Conservation (phyloP, 495 filamentous ascomycete species). For the Ascobolus immersus region DNA sequence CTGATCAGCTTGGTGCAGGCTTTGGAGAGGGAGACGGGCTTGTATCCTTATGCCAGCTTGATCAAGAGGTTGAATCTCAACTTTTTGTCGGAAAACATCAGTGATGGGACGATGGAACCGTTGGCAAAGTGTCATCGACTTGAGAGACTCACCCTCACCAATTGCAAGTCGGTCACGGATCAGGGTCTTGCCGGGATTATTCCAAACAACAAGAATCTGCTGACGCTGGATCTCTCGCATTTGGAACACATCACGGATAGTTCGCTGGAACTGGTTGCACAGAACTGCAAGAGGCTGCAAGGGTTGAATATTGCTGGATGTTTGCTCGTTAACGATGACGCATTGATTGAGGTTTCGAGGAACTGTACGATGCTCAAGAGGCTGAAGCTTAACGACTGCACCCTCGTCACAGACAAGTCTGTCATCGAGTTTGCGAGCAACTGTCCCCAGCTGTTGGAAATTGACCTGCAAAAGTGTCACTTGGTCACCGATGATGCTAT, state of each 20-base stretch:
- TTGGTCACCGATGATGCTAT: conserved; percentile 57
- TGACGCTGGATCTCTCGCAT: conserved; percentile 76
- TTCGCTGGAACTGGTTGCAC: conserved; percentile 54
- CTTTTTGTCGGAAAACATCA: conserved; percentile 46
- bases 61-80: conserved; percentile 80
- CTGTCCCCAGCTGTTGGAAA: conserved; percentile 82
- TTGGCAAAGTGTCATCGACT: conserved; percentile 68
- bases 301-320: conserved; percentile 85
- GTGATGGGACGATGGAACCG: conserved; percentile 66
- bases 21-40: conserved; percentile 38
- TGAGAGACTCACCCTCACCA: conserved; percentile 81
- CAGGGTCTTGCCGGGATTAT: conserved; percentile 55
- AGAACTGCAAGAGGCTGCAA: conserved; percentile 61
- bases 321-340: conserved; percentile 57
- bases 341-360: conserved; percentile 54
- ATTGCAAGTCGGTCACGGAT: conserved; percentile 67
- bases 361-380: conserved; percentile 71
- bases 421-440: conserved; percentile 64
- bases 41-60: conserved; percentile 64
- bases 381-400: conserved; percentile 80
- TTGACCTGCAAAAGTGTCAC: conserved; percentile 73
- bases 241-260: conserved; percentile 54
- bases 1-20: conserved; percentile 53
- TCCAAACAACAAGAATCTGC: conserved; percentile 49
- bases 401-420: conserved; percentile 48